These are phyloP conservation scores for Talaromyces sp. DNA, from an alignment of 2,329 filamentous ascomycete genomes.

Conservation along the genomic window DNA sequence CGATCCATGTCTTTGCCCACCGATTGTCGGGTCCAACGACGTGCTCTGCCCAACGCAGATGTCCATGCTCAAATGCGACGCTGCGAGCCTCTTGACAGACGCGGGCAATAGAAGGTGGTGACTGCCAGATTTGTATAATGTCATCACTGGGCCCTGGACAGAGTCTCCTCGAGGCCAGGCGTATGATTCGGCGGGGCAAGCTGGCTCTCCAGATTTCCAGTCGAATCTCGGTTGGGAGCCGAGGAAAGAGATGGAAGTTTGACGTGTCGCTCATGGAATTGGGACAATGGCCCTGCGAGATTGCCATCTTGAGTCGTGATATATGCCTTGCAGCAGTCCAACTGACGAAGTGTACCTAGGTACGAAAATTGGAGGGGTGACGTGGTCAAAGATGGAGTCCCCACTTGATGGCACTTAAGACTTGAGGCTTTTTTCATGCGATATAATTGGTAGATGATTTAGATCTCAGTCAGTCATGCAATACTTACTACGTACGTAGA, in stretches of 20 bases:
- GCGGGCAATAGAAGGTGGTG: background rate
- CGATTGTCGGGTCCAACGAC: background rate
- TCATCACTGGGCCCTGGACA: background rate
- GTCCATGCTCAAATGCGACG: background rate
- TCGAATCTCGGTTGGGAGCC: background rate
- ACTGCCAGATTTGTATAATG: background rate
- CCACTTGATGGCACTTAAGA: background rate
- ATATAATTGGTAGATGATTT: background rate
- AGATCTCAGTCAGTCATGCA: too few relatives aligned
- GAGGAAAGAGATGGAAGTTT: background rate
- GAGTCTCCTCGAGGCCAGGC: background rate
- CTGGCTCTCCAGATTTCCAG: slow-evolving; percentile 2
- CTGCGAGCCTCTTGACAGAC: slow-evolving; percentile 2
- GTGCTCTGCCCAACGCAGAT: background rate
- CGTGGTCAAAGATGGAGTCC: too few relatives aligned
- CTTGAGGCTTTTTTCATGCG: background rate
- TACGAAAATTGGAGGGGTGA: too few relatives aligned
- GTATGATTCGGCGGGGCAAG: background rate
- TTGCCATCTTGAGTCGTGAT: background rate
- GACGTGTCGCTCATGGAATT: background rate
- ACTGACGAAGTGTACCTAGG: background rate
- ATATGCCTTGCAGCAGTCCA: background rate
- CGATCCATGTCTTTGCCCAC: background rate
- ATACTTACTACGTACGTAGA: too few relatives aligned
- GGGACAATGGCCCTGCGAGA: background rate